Base-by-base conservation (phyloP, 768 basidiomycete genomes). In the Tulasnella sp. region DNA sequence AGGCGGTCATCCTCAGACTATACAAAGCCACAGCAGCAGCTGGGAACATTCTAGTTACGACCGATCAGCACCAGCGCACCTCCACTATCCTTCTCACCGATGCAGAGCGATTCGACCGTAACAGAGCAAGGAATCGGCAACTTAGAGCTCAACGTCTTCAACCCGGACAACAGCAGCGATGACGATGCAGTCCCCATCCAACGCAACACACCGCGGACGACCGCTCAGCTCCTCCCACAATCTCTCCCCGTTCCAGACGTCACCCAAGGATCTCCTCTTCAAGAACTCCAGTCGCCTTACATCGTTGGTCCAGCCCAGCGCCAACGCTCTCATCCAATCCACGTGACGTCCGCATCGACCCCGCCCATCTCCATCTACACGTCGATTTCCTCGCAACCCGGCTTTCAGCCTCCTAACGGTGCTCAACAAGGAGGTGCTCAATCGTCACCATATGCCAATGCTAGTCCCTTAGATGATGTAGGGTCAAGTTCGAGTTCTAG, bases 401-500 rank as follows among this genome's bases (percentile, higher is more conserved):
- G 19, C 18, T 39, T 40, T n/a, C 75, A 48, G 21, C n/a, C 9
- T 31, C 78, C 42, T 31, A 73, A 40, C 71, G 46, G 78, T 12
- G 44, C 56, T 74, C 42, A 12, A 56, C 75, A 7, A 46, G 14
- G 31, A 39, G 27, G 31, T 24, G 39, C 56, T 19, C 58, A 40
- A 62, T 18, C 58, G 27, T n/a, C n/a, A n/a, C n/a, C n/a, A n/a
- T n/a, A n/a, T n/a, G n/a, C n/a, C n/a, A n/a, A n/a, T n/a, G n/a
- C n/a, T n/a, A n/a, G n/a, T n/a, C n/a, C n/a, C n/a, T 46, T 19
- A 19, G 44, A 40, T 36, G 16, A 74, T 73, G 56, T 79, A 10
- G 62, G 62, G 18, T 93, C 39, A 40, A 10, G 93, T 27, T 92
- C 91, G 76, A 91, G 88, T 82, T 88, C 90, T 71, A 89, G 89